Evolutionary conservation across 78 protist genomes (phyloP), one percentile per base, ranked within the genome.

Genomic region (Dictyostelium purpureum): DNA sequence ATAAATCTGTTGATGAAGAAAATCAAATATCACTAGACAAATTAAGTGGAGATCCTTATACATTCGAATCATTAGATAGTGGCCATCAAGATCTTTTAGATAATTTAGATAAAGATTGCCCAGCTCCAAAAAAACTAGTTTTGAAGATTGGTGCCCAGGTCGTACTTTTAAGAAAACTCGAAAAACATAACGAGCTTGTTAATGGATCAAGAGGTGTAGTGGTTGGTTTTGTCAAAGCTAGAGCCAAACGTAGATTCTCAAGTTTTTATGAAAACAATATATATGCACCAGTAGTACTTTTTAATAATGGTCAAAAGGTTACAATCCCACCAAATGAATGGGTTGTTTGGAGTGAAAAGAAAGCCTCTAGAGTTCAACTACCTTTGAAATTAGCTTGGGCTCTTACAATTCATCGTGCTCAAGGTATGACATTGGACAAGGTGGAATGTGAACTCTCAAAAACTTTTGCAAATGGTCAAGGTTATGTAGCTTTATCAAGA

Each of bases 301-400:
- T 90, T 12, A 71, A 81, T 28, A 76, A 90, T 52, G 94, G 94
- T 16, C 66, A 54, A 42, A 31, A 35, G 26, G 89, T 74, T 33
- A 52, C 77, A 0, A 66, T 90, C 14, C 56, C 73, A 19, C 94
- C 94, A 38, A n/a, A 24, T 26, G 92, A 85, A 6, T 85, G 92
- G 92, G 63, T 65, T 28, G 69, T 85, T 40, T 85, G 92, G 92
- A 73, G 76, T 57, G 92, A 85, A 59, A 76, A 73, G 38, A 73
- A 74, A 67, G 92, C 92, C 10, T 31, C 71, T 47, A 38, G 85
- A 21, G 18, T 51, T 26, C 98, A 97, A 87, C 5, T 97, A 10
- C 99, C 99, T n/a, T 78, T 98, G 35, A 85, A 57, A 19, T 74
- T 98, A 37, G 98, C 99, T 2, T 98, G 98, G 98, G 98, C 98